phyloP scores from a whole-genome alignment of 257 asterid genomes.

The Ligustrum vulgare region DNA sequence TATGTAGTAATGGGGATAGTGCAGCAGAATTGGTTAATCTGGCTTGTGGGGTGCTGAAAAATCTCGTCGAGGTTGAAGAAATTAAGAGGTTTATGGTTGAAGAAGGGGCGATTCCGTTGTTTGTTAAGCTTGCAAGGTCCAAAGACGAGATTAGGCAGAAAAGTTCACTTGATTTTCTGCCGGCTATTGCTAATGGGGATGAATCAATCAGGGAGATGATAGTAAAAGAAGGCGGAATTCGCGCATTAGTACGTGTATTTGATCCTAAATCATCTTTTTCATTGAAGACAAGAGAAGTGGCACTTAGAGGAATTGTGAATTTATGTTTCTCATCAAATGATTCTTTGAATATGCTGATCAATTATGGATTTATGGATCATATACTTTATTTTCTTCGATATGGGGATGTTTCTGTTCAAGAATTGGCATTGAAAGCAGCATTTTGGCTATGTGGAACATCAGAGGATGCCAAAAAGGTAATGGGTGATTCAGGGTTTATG shows the following conservation, averaged over 20 bases:
- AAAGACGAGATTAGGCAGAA: constrained; percentile 57
- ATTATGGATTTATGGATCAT: constrained; percentile 61
- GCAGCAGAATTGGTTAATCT: constrained; percentile 46
- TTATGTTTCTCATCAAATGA: constrained; percentile 46
- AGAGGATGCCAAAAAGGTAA: constrained; percentile 72
- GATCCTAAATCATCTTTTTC: constrained; percentile 60
- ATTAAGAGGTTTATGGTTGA: constrained; percentile 86
- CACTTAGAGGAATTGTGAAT: constrained; percentile 65
- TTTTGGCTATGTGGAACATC: constrained; percentile 83
- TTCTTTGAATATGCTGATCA: constrained; percentile 40
- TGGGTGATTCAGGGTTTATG: constrained; percentile 94
- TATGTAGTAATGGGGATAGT: constrained; percentile 40
- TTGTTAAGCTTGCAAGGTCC: constrained; percentile 53
- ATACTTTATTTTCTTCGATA: constrained; percentile 55
- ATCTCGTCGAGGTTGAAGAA: constrained; percentile 79
- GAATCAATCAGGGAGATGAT: constrained; percentile 49
- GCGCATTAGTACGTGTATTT: constrained; percentile 52
- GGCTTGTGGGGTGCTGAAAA: constrained; percentile 82
- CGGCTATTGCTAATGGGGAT: constrained; percentile 68
- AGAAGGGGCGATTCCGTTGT: constrained; percentile 60
- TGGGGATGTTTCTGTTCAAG: constrained; percentile 70
- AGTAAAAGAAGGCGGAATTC: constrained; percentile 67
- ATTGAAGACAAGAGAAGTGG: constrained; percentile 69
- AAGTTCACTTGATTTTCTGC: constrained; percentile 67
- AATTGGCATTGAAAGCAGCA: constrained; percentile 73